A percentile compares a stretch with the other conserved stretches of the same genome.
Conservation (phyloP, 2,329 filamentous ascomycete species). For the Talaromyces sp. region DNA sequence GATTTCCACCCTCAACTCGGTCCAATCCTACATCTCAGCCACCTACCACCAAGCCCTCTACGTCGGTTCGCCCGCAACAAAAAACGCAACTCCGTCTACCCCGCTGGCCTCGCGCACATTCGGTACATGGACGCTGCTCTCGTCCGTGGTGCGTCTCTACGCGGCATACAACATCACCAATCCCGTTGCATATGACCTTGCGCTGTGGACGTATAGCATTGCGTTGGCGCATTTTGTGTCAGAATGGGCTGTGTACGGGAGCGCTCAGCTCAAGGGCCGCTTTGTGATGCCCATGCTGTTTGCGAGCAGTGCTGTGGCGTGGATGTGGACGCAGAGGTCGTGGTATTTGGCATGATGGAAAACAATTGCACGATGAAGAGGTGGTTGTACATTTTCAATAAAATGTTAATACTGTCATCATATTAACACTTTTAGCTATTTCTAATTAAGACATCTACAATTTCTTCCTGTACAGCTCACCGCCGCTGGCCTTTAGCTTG, state of each 20-base stretch:
- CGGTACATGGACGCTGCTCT: slow-evolving; percentile 81
- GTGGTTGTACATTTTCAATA: not conserved
- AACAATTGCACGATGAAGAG: not conserved
- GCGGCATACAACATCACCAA: slow-evolving; percentile 77
- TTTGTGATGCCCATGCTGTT: slow-evolving; percentile 58
- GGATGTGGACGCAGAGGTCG: slow-evolving; percentile 59
- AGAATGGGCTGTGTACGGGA: slow-evolving; percentile 78
- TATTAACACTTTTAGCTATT: not conserved
- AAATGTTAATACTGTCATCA: not conserved
- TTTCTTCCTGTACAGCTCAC: slow-evolving; percentile 75
- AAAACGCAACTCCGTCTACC: slow-evolving; percentile 56
- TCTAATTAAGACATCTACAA: slow-evolving; percentile 22
- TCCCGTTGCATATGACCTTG: slow-evolving; percentile 70
- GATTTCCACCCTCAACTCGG: slow-evolving; percentile 75
- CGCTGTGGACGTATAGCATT: slow-evolving; percentile 74
- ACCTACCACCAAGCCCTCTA: slow-evolving; percentile 86
- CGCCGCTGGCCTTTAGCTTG: slow-evolving; percentile 69
- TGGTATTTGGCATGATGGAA: slow-evolving; percentile 20
- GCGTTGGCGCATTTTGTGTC: slow-evolving; percentile 73
- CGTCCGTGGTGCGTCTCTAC: slow-evolving; percentile 72
- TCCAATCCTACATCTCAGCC: slow-evolving; percentile 78
- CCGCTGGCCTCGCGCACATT: slow-evolving; percentile 75
- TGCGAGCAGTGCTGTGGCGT: slow-evolving; percentile 51
- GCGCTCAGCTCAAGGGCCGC: slow-evolving; percentile 60
- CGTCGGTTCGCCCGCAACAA: slow-evolving; percentile 49